Base-by-base conservation (phyloP, 2,329 filamentous ascomycete species). In the Emericellopsis cladophorae region DNA sequence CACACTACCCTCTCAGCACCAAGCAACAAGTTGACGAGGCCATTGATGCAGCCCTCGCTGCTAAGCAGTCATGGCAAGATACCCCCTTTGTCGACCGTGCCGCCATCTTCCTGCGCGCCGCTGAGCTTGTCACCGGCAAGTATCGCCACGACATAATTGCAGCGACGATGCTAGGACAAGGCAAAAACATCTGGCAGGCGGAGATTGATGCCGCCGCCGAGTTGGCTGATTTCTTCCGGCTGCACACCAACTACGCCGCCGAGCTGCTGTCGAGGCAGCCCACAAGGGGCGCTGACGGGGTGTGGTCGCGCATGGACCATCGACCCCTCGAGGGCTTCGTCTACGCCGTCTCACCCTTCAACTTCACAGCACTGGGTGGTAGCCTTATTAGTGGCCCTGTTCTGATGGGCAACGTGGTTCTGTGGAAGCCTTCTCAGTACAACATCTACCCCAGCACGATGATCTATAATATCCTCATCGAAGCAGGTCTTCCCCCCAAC, bases 291-390 rank as follows among this genome's bases (percentile, higher is more conserved):
- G 40, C 2, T 39, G 41, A 36, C n/a, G 29, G 23, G 3, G 21
- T 41, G 21, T 40, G 22, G 33, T 55, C 52, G 24, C 51, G 52
- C 5, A 47, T 53, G 2, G 61, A 65, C 14, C 60, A 56, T 41
- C 49, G 62, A 0, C 61, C 62, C 0, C 50, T 65, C 0, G 62
- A 65, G 40, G 62, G 62, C 1, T 65, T 65, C 43, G 60, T 66
- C 10, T 64, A 63, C 36, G 54, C 61, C 14, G 48, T 65, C 4
- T 57, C 60, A 0, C 62, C 62, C 4, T 66, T 66, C 50, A 66
- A 66, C 51, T 65, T 65, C 41, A 64, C 62, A 0, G 62, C 62
- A 1, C 52, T 65, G 15, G 62, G 56, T 10, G 62, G 51, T 4
- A 62, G 54, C 36, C 50, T 65, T 2, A 47, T 62, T 9, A 54